Evolutionary conservation across 192 early-diverging fungal genomes (phyloP).

Genomic region (Linnemannia schmuckeri): DNA sequence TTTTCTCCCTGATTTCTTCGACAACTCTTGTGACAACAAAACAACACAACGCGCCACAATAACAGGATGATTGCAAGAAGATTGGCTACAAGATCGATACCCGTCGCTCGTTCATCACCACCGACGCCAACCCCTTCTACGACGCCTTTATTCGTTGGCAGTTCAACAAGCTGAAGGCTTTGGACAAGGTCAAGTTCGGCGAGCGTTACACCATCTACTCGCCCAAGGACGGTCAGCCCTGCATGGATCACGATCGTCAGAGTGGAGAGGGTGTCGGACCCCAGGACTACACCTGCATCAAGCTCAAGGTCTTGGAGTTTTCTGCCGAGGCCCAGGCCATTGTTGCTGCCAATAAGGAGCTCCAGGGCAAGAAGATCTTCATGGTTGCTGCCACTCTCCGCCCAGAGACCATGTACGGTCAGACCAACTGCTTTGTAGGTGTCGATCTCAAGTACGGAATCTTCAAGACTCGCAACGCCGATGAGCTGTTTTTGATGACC

Average conservation of each 20-base stretch:
- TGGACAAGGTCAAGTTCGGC: conserved; percentile 93
- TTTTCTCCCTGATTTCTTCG: too few relatives aligned
- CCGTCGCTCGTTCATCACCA: conserved; percentile 98
- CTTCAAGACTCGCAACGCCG: conserved; percentile 80
- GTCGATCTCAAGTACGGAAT: conserved; percentile 93
- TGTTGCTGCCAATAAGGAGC: conserved; percentile 54
- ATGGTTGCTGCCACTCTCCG: conserved; percentile 96
- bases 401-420: conserved; percentile 99
- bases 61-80: conserved; percentile 76
- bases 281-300: conserved; percentile 97
- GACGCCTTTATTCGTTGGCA: conserved; percentile 99
- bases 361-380: conserved; percentile 83
- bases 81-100: conserved; percentile 92
- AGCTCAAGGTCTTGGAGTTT: conserved; percentile 87
- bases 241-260: conserved; percentile 99
- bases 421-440: conserved; percentile 98
- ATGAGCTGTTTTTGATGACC: conserved; percentile 88
- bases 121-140: conserved; percentile 97
- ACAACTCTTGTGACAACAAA: background rate
- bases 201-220: conserved; percentile 98
- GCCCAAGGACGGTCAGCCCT: conserved; percentile 93
- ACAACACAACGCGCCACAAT: background rate
- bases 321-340: conserved; percentile 59
- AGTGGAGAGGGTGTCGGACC: conserved; percentile 94
- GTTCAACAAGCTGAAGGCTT: conserved; percentile 87